Evolutionary conservation across 352 stramenopile genomes (phyloP).

Genomic region (Globisporangium cylindrosporum): DNA sequence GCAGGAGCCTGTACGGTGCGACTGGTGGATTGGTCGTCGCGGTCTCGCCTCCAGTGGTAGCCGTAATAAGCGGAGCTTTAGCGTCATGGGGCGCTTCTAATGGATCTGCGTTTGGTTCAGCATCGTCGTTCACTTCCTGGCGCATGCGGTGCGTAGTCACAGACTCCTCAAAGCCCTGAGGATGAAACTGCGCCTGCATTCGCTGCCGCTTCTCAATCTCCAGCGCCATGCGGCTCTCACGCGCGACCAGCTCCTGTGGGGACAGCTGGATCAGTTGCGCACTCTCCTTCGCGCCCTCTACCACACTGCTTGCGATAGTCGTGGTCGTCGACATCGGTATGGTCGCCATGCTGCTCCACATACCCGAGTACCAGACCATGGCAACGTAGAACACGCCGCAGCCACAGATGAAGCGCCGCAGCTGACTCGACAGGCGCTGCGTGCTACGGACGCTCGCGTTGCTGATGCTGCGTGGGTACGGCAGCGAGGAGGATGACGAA

Average conservation of each 20-base stretch:
- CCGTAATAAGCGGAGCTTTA: background rate
- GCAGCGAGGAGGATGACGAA: background rate
- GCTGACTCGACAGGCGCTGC: constrained; percentile 8
- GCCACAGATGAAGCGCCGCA: constrained; percentile 23
- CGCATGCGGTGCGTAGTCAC: background rate
- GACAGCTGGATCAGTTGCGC: background rate
- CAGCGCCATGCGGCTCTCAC: background rate
- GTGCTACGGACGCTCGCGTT: background rate
- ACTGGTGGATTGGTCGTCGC: background rate
- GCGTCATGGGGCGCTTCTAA: background rate
- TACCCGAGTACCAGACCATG: constrained; percentile 21
- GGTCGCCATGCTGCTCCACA: constrained; percentile 13
- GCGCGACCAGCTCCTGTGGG: constrained; percentile 9
- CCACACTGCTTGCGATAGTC: background rate
- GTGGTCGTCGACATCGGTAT: too few relatives aligned
- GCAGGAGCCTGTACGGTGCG: background rate
- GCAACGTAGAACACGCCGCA: constrained; percentile 25
- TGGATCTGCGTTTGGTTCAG: background rate
- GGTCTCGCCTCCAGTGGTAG: background rate
- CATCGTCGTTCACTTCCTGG: background rate
- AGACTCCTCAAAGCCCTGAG: background rate
- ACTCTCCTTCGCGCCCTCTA: background rate
- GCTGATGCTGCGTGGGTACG: background rate
- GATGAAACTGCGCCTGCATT: background rate
- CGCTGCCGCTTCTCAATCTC: background rate